Base-by-base conservation (phyloP, 164 flowering plant species). In the Dillenia suffruticosa region DNA sequence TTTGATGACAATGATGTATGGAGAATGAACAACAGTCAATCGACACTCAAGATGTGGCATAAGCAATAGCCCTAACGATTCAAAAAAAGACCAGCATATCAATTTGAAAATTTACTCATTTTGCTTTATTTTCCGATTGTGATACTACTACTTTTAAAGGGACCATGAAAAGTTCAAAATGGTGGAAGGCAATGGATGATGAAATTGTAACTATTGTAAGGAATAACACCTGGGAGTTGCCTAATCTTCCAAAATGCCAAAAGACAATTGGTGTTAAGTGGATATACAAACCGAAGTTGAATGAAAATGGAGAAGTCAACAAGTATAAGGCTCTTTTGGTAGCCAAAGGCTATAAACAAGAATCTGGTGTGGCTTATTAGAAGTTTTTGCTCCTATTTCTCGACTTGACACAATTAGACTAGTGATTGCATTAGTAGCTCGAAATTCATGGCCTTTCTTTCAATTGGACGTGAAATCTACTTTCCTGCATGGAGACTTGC, bases 401-500 rank as follows among this genome's bases (percentile, higher is more conserved):
- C 26, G 3, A 1, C 26, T 24, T 24, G 26, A 24, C 26, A 68
- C 67, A 44, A 51, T 68, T 47, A 68, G 72, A 46, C 14, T 57
- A 24, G 60, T 63, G 16, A 45, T 68, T 9, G 58, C 68, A 50
- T 16, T 69, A 26, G 59, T 44, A 7, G 48, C 59, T 1, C 59
- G 48, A 53, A 63, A 52, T 6, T 51, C 58, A 11, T 58, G 61
- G 48, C 61, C 48, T 58, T 7, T 58, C 17, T 58, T 8, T 13
- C 61, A 58, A 9, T 13, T 58, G 49, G 49, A 58, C 43, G 61
- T 58, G 3, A 58, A 58, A 19, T 58, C 61, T n/a, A 49, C 61
- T 43, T 58, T 58, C 16, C 11, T 58, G 12, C 68, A 64, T 70
- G 73, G 73, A 43, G 45, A 70, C 22, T 50, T 70, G 56, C 24